These are phyloP conservation scores for Venturia carpophila DNA, from an alignment of 2,329 filamentous ascomycete species.

Conservation along the genomic window DNA sequence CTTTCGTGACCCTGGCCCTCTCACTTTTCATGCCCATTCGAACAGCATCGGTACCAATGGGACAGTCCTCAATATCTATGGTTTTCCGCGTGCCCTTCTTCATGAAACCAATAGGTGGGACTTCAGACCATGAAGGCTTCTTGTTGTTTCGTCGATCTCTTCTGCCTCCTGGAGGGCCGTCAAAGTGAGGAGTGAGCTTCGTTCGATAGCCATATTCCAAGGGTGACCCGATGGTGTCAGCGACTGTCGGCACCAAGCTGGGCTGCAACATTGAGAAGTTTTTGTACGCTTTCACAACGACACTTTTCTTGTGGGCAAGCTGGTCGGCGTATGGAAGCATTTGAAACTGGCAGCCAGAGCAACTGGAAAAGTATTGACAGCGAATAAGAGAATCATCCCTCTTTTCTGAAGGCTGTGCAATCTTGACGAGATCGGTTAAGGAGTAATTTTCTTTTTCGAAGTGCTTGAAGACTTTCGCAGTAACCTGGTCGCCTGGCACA, in stretches of 20 bases:
- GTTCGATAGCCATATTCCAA: constrained; percentile 90
- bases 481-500: constrained; percentile 73
- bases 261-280: constrained; percentile 82
- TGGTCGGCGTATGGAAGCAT: constrained; percentile 89
- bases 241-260: constrained; percentile 65
- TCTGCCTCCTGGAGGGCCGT: constrained; percentile 56
- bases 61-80: constrained; percentile 94
- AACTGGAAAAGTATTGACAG: constrained; percentile 81
- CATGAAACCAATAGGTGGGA: constrained; percentile 85
- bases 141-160: constrained; percentile 43
- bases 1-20: constrained; percentile 62
- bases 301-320: constrained; percentile 70
- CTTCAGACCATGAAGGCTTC: constrained; percentile 50
- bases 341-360: constrained; percentile 93
- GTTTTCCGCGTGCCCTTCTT: constrained; percentile 71
- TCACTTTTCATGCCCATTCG: constrained; percentile 71
- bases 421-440: constrained; percentile 72
- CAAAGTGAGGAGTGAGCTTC: constrained; percentile 94
- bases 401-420: constrained; percentile 63
- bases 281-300: constrained; percentile 83
- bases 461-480: constrained; percentile 72
- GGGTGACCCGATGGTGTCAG: constrained; percentile 82
- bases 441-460: constrained; percentile 56
- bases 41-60: constrained; percentile 83
- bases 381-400: constrained; percentile 69